Base-by-base conservation (phyloP, 352 stramenopile species). In the Peronospora belbahrii region DNA sequence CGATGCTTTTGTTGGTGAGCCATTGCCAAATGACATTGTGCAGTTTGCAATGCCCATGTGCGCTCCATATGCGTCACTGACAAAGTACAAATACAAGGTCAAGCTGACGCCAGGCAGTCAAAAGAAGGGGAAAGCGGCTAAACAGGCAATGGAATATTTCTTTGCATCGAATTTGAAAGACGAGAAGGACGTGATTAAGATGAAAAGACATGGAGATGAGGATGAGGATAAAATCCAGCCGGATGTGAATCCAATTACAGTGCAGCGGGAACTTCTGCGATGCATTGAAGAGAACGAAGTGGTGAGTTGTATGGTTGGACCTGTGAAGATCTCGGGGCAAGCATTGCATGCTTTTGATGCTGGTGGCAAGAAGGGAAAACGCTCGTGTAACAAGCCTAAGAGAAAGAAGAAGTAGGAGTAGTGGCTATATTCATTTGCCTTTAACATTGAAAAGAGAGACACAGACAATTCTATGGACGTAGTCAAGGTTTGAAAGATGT, bases 21-120 rank as follows among this genome's bases (percentile, higher is more conserved):
- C 87, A 11, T 39, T 69, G 34, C 62, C 84, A 1, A 60, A 95
- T 20, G 88, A 97, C 50, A 51, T 94, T 39, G 65, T 97, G 36
- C 57, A 96, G 33, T 92, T 87, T 32, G 85, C 87, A 8, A 71
- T 97, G 67, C 84, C 89, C 19, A 87, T 97, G 69, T 97, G 88
- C 35, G 89, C 78, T 37, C 89, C 89, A 41, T 96, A 96, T 60
- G 62, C 75, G 13, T 77, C 77, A 31, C 59, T 97, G 49, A 66
- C 63, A 33, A 86, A 87, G 55, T 95, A 83, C 64, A 96, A 95
- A 55, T 96, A 96, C 70, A 90, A 92, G 59, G 82, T 97, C 27
- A 97, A 97, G 67, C 59, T 97, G 14, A 85, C 78, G 0, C 89
- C 89, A 0, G 89, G 89, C 8, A 74, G 56, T 33, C 67, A 86